Conservation (phyloP, 2,329 filamentous ascomycete genomes). For the Fonsecaea nubica region DNA sequence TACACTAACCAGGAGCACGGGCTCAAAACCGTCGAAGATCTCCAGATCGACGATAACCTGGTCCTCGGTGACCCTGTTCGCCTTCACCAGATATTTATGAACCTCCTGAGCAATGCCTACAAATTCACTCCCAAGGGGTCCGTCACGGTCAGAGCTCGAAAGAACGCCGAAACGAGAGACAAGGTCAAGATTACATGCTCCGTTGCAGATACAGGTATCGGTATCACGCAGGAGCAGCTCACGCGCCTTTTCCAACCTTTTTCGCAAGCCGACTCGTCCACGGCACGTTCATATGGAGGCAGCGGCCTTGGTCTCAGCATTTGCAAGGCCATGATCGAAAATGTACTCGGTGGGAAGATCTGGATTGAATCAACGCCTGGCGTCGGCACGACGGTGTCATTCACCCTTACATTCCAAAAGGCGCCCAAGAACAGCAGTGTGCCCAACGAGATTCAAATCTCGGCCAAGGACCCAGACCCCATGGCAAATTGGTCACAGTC, state of each 20-base stretch:
- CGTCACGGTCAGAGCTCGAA: conserved; percentile 54
- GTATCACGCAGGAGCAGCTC: conserved; percentile 70
- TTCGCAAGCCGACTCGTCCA: conserved; percentile 66
- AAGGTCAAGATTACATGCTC: conserved; percentile 50
- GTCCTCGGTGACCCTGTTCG: conserved; percentile 87
- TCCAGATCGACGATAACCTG: conserved; percentile 67
- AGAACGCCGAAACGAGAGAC: conserved; percentile 45
- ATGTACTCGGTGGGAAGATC: conserved; percentile 65
- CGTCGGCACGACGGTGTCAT: conserved; percentile 66
- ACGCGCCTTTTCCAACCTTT: conserved; percentile 65
- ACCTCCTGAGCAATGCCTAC: conserved; percentile 67
- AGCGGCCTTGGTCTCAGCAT: conserved; percentile 67
- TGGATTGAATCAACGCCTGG: conserved; percentile 62
- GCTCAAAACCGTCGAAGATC: conserved; percentile 66
- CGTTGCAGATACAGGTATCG: conserved; percentile 69
- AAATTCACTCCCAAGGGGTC: conserved; percentile 66
- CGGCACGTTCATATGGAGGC: conserved; percentile 68
- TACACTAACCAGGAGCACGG: conserved; percentile 69
- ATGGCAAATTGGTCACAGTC: conserved; percentile 64
- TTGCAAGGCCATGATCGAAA: conserved; percentile 67
- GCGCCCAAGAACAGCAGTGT: conserved; percentile 66
- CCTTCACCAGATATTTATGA: conserved; percentile 71
- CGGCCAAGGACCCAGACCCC: conserved; percentile 56
- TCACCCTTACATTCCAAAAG: conserved; percentile 85
- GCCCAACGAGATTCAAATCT: conserved; percentile 55